These are phyloP conservation scores for Exophiala alcalophila DNA, from an alignment of 2,329 filamentous ascomycete genomes.

Conservation along the genomic window DNA sequence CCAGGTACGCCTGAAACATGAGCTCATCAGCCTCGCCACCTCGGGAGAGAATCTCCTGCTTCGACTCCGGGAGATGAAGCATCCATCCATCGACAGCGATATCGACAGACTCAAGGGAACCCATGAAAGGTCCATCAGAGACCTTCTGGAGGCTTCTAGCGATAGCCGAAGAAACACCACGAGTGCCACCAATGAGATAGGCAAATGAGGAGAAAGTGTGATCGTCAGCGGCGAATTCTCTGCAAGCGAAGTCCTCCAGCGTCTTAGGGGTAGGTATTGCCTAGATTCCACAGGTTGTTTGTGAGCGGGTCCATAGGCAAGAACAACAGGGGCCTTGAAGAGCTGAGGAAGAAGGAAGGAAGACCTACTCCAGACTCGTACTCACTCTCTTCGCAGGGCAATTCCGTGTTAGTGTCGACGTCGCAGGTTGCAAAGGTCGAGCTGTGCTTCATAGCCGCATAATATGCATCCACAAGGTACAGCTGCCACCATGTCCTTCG, in stretches of 20 bases:
- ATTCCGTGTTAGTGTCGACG: slow-evolving; percentile 28
- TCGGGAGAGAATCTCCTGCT: slow-evolving; percentile 34
- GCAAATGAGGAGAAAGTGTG: slow-evolving; percentile 36
- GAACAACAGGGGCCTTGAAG: background rate
- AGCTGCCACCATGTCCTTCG: slow-evolving; percentile 40
- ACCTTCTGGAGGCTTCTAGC: slow-evolving; percentile 28
- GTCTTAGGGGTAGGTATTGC: slow-evolving; percentile 33
- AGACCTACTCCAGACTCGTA: slow-evolving; percentile 25
- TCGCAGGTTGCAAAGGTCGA: slow-evolving; percentile 8
- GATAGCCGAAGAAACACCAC: slow-evolving; percentile 32
- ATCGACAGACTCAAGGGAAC: slow-evolving; percentile 38
- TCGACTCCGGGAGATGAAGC: slow-evolving; percentile 38
- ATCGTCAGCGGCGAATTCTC: slow-evolving; percentile 33
- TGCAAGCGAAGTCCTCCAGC: slow-evolving; percentile 35
- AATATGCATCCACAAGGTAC: slow-evolving; percentile 19
- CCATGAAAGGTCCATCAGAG: slow-evolving; percentile 30
- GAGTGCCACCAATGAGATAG: slow-evolving; percentile 35
- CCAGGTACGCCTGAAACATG: slow-evolving; percentile 88
- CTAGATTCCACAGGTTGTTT: slow-evolving; percentile 20
- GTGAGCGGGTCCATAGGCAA: slow-evolving; percentile 1
- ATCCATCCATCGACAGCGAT: slow-evolving; percentile 41
- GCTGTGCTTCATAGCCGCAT: slow-evolving; percentile 11
- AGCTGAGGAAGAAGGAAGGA: background rate
- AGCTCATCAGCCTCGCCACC: slow-evolving; percentile 48
- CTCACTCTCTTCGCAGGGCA: slow-evolving; percentile 37